Evolutionary conservation across 2,329 filamentous ascomycete genomes (phyloP).

Genomic region (Aspergillus fijiensis): DNA sequence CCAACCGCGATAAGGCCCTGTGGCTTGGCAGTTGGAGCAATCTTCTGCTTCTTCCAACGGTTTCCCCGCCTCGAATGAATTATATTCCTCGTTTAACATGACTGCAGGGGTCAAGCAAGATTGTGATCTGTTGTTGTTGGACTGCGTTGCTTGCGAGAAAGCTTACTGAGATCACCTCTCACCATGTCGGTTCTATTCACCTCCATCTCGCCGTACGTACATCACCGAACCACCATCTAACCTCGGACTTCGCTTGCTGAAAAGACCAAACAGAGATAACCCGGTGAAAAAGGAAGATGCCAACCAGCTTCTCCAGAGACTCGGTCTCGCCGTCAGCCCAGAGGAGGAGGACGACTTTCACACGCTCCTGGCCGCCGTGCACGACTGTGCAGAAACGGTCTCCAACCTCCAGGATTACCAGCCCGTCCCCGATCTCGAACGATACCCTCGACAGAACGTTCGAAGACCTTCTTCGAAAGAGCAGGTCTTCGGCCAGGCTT

Average conservation of each 20-base stretch:
- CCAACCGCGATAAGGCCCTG: not conserved
- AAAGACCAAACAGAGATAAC: conserved; percentile 29
- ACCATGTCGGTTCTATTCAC: conserved; percentile 32
- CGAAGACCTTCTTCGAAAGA: conserved; percentile 41
- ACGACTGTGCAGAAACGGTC: conserved; percentile 52
- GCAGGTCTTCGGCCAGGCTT: conserved; percentile 51
- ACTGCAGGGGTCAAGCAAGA: not conserved
- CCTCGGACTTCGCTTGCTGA: not conserved
- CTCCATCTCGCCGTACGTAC: conserved; percentile 28
- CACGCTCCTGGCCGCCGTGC: conserved; percentile 51
- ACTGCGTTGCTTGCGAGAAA: not conserved
- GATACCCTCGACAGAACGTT: conserved; percentile 49
- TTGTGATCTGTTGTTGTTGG: not conserved
- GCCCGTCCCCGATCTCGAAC: conserved; percentile 40
- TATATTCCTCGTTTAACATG: not conserved
- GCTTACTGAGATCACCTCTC: not conserved
- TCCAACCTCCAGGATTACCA: conserved; percentile 50
- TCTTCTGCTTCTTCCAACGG: not conserved
- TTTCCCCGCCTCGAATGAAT: not conserved
- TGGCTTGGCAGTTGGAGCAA: not conserved
- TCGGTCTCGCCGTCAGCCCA: conserved; percentile 40
- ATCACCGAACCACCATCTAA: not conserved
- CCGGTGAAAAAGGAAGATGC: conserved; percentile 46
- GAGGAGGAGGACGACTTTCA: conserved; percentile 48
- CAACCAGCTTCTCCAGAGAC: conserved; percentile 34